These are phyloP conservation scores for Alternaria sp. DNA, from an alignment of 2,329 filamentous ascomycete species.

Conservation along the genomic window DNA sequence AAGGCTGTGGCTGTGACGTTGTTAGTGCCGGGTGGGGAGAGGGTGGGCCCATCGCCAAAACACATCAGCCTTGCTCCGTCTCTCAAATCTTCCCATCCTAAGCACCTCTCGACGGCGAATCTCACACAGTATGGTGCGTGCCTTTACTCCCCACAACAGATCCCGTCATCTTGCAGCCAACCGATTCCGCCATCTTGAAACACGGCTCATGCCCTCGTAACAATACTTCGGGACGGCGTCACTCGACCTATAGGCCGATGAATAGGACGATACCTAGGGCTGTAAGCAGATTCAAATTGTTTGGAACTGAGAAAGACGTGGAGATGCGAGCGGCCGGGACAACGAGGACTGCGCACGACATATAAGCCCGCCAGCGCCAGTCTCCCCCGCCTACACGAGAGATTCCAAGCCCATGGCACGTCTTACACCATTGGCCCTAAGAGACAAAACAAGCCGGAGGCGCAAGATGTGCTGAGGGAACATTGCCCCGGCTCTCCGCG, in stretches of 20 bases:
- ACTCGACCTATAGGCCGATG: neutral
- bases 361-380: neutral
- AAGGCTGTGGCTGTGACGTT: neutral
- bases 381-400: neutral
- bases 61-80: neutral
- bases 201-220: neutral
- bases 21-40: neutral
- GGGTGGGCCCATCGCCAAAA: neutral
- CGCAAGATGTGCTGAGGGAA: neutral
- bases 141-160: neutral
- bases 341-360: neutral
- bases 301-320: neutral
- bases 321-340: neutral
- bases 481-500: constrained; percentile 3
- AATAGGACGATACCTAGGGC: neutral
- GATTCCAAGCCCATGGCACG: neutral
- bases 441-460: neutral
- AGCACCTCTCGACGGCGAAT: neutral
- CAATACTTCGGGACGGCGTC: neutral
- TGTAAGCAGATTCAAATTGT: neutral
- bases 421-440: neutral
- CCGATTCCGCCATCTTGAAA: neutral
- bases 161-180: neutral
- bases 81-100: neutral
- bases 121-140: neutral